phyloP scores from a whole-genome alignment of 2,329 filamentous ascomycete species.

The Paecilomyces sp. region DNA sequence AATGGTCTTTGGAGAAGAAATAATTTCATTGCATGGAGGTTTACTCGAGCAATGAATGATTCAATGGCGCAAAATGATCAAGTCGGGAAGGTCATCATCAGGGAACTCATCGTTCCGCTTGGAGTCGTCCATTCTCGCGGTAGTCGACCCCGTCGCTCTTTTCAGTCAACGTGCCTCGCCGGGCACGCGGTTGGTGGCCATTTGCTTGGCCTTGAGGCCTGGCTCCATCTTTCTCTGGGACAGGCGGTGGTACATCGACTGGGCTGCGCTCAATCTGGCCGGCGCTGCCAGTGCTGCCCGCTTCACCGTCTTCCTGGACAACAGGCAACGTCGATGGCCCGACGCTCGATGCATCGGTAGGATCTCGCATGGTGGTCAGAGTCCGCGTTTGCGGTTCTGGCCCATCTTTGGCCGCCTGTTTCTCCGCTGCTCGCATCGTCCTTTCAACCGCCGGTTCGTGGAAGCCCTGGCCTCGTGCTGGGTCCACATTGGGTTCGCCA shows the following conservation, averaged over 20 bases:
- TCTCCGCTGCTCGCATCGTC: slow-evolving; percentile 55
- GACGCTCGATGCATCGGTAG: slow-evolving; percentile 48
- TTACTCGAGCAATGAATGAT: not conserved
- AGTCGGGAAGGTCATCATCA: not conserved
- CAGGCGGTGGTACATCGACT: slow-evolving; percentile 12
- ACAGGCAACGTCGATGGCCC: slow-evolving; percentile 62
- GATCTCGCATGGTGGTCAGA: slow-evolving; percentile 52
- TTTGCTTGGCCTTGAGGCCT: slow-evolving; percentile 9
- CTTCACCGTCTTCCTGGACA: slow-evolving; percentile 84
- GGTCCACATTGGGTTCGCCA: slow-evolving; percentile 21
- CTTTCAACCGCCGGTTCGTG: slow-evolving; percentile 41
- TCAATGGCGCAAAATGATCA: not conserved
- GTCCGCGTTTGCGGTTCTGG: slow-evolving; percentile 57
- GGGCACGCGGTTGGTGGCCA: not conserved
- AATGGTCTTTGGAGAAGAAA: slow-evolving; percentile 12
- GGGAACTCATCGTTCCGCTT: not conserved
- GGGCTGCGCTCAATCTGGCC: slow-evolving; percentile 37
- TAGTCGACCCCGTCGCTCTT: not conserved
- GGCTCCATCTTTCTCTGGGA: slow-evolving; percentile 24
- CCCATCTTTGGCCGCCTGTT: slow-evolving; percentile 53
- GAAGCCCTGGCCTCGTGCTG: slow-evolving; percentile 15
- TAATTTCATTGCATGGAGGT: slow-evolving; percentile 5
- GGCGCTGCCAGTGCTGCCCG: slow-evolving; percentile 50
- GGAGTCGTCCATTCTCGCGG: slow-evolving; percentile 11
- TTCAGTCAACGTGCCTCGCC: not conserved